phyloP scores from a whole-genome alignment of 768 basidiomycete genomes.

The Termitomyces sp. region DNA sequence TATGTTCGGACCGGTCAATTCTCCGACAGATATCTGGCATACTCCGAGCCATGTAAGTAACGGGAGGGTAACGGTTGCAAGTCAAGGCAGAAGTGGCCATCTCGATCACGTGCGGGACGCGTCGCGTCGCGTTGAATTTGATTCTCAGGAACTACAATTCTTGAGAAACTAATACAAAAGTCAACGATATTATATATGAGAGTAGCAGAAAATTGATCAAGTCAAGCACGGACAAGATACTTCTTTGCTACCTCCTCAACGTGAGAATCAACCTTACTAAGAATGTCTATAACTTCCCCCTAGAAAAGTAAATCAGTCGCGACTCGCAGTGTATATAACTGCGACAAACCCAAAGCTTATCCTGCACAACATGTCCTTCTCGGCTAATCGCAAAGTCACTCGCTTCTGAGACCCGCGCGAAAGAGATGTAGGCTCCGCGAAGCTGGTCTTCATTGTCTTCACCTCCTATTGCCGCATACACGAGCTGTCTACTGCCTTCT shows the following conservation, averaged over 20 bases:
- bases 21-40: no score
- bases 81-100: no score
- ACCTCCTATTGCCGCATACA: slow-evolving; percentile 12
- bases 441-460: slow-evolving; percentile 4
- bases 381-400: slow-evolving; percentile 9
- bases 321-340: not conserved
- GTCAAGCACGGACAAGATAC: not conserved
- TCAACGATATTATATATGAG: no score
- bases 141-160: not conserved
- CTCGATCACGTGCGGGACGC: not conserved
- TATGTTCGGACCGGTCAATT: not conserved
- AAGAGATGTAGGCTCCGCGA: slow-evolving; percentile 14
- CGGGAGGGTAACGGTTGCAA: not conserved
- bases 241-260: slow-evolving; percentile 2
- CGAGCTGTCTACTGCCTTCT: slow-evolving; percentile 12
- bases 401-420: slow-evolving; percentile 5
- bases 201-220: no score
- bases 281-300: slow-evolving; percentile 10
- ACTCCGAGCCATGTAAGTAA: no score
- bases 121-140: not conserved
- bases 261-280: slow-evolving; percentile 8
- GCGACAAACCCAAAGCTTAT: slow-evolving; percentile 13
- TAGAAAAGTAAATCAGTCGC: not conserved
- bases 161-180: no score
- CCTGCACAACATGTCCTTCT: slow-evolving; percentile 5